Base-by-base conservation (phyloP, 306 rosid species). In the Vicia faba region DNA sequence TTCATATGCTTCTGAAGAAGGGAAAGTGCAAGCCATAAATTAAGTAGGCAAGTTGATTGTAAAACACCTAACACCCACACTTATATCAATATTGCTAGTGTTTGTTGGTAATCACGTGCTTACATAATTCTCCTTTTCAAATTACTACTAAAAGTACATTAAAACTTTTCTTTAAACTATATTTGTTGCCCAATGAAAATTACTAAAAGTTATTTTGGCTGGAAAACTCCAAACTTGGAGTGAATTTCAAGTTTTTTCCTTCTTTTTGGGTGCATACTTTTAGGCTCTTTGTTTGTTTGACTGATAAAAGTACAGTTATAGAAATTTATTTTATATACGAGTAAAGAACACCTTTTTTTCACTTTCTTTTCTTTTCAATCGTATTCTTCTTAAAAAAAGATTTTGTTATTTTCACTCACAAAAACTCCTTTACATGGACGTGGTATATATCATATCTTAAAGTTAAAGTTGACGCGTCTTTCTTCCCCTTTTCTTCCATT, bases 231-330 rank as follows among this genome's bases (percentile, higher is more conserved):
- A 33, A 33, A 33, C 25, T 70, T 72, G 67, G 76, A 73, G 82
- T 77, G 73, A 70, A 44, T 77, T 70, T 8, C 78, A 83, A 61
- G 78, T 65, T 64, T 49, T 49, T 49, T 49, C 61, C 60, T 49
- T 49, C 20, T 49, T 16, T 49, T 49, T 49, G 55, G 20, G 23
- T 49, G 55, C 13, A 18, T 49, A 49, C 13, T 49, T 49, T 49
- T 4, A 49, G 23, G 55, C 5, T 49, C 69, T 57, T 65, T 25
- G 3, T 50, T 44, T 67, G 20, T 50, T 44, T 67, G 28, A 60
- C 31, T 29, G n/a, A 8, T 39, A 55, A 70, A 70, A 35, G 20
- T 40, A 33, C 36, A 60, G 6, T 19, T 49, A 4, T 3, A 9
- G 23, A 59, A 70, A 44, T 16, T 29, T 15, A 58, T 58, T 57